A percentile compares a stretch with the other conserved stretches of the same genome.
These are phyloP conservation scores for Sarcodon aspratus DNA, from an alignment of 768 basidiomycete genomes.

Conservation along the genomic window DNA sequence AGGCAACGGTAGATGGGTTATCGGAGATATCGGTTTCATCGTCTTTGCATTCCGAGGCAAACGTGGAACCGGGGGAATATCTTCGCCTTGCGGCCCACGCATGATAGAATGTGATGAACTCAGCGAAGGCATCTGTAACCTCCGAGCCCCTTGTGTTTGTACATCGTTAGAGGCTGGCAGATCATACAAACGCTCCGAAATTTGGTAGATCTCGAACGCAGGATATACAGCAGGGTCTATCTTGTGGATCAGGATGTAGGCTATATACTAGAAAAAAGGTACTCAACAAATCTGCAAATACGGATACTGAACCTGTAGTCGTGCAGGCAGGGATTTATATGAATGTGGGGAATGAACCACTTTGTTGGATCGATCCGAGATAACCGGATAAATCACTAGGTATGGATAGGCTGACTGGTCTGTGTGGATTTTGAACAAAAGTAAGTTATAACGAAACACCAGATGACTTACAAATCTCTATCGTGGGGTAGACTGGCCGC, in stretches of 20 bases:
- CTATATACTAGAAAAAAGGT: not conserved
- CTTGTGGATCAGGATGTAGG: not conserved
- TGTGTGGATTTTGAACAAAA: constrained; percentile 1
- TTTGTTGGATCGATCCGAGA: not conserved
- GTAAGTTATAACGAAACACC: not conserved
- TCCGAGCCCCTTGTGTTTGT: too few relatives aligned
- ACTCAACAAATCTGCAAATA: constrained; percentile 23
- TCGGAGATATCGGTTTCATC: constrained; percentile 8
- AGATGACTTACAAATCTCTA: constrained; percentile 7
- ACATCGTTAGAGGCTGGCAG: not conserved
- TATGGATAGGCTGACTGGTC: not conserved
- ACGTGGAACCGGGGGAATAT: constrained; percentile 11
- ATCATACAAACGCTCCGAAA: not conserved
- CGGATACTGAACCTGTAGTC: constrained; percentile 7
- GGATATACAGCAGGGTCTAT: constrained; percentile 28
- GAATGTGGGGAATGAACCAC: not conserved
- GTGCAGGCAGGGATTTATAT: not conserved
- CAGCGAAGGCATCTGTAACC: too few relatives aligned
- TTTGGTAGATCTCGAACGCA: constrained; percentile 6
- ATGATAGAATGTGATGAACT: constrained; percentile 4
- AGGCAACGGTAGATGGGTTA: constrained; percentile 6
- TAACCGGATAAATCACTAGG: constrained; percentile 3
- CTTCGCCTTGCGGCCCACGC: constrained; percentile 2
- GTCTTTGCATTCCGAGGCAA: constrained; percentile 11
- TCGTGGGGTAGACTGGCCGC: constrained; percentile 1